These are phyloP conservation scores for Glycine latifolia DNA, from an alignment of 306 rosid species.

Conservation along the genomic window DNA sequence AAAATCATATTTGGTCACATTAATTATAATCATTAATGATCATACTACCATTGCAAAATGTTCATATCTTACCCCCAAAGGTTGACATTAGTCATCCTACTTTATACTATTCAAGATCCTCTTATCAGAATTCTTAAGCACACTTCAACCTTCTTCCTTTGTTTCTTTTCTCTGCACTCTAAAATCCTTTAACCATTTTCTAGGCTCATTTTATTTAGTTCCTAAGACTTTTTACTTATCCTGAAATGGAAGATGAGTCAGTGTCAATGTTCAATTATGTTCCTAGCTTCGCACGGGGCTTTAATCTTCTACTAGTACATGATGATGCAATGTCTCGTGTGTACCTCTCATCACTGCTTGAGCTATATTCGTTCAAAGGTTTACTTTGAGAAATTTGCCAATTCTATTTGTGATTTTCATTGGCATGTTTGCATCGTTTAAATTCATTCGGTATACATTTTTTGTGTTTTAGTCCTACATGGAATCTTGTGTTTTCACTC, in stretches of 20 bases:
- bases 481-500: background rate
- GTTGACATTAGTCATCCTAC: background rate
- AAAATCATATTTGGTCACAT: no score
- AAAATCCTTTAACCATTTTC: background rate
- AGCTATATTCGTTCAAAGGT: constrained; percentile 60
- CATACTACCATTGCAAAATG: no score
- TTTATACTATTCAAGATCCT: background rate
- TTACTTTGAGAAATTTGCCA: background rate
- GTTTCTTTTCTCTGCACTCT: background rate
- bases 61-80: no score
- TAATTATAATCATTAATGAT: no score
- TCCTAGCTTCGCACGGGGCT: constrained; percentile 57
- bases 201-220: constrained; percentile 1
- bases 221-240: background rate
- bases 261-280: constrained; percentile 9
- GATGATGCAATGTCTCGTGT: constrained; percentile 45
- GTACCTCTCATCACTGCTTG: constrained; percentile 49
- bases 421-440: background rate
- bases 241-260: constrained; percentile 36
- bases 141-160: background rate
- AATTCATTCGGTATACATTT: background rate
- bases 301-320: constrained; percentile 56
- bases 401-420: background rate
- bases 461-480: background rate
- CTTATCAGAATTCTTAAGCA: background rate